A percentile compares a stretch with the other conserved stretches of the same genome.
These are phyloP conservation scores for Penicillium chermesinum DNA, from an alignment of 495 filamentous ascomycete genomes.

Conservation along the genomic window DNA sequence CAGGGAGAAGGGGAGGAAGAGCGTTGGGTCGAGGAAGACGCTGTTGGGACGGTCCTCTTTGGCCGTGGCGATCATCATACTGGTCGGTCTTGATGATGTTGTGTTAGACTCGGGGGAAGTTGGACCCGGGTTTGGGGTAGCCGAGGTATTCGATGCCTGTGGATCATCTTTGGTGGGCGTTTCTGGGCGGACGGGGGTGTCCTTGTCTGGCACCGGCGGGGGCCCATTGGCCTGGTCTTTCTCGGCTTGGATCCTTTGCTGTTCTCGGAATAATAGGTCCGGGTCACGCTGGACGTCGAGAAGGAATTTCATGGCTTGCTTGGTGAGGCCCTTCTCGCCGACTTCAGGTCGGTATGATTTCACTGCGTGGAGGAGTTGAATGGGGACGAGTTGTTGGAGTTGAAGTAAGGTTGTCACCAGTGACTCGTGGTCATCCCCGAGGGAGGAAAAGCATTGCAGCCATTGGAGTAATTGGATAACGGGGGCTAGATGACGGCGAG, in stretches of 20 bases:
- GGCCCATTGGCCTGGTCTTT: slow-evolving; percentile 23
- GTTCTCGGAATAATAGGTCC: slow-evolving; percentile 32
- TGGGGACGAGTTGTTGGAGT: slow-evolving; percentile 73
- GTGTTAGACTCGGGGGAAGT: slow-evolving; percentile 26
- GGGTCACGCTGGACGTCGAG: slow-evolving; percentile 70
- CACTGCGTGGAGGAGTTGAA: slow-evolving; percentile 87
- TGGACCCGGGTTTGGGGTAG: slow-evolving; percentile 16
- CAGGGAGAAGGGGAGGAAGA: slow-evolving; percentile 90
- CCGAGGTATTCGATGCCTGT: slow-evolving; percentile 16
- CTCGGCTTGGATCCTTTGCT: slow-evolving; percentile 30
- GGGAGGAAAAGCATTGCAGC: slow-evolving; percentile 94
- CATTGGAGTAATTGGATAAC: slow-evolving; percentile 95
- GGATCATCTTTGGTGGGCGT: slow-evolving; percentile 42
- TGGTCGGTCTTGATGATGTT: slow-evolving; percentile 20
- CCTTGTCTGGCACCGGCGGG: slow-evolving; percentile 10
- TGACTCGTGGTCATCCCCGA: slow-evolving; percentile 88
- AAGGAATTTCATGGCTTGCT: slow-evolving; percentile 81
- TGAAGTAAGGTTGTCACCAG: slow-evolving; percentile 85
- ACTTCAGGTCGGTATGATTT: slow-evolving; percentile 94
- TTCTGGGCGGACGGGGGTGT: slow-evolving; percentile 37
- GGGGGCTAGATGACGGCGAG: slow-evolving; percentile 78
- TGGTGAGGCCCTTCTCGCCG: slow-evolving; percentile 85
- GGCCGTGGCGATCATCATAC: slow-evolving; percentile 12
- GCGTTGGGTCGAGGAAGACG: slow-evolving; percentile 77
- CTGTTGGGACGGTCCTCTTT: slow-evolving; percentile 34